Evolutionary conservation across 2,329 filamentous ascomycete species (phyloP), one percentile per base, ranked within the genome.

Genomic region (Cryphonectria japonica): DNA sequence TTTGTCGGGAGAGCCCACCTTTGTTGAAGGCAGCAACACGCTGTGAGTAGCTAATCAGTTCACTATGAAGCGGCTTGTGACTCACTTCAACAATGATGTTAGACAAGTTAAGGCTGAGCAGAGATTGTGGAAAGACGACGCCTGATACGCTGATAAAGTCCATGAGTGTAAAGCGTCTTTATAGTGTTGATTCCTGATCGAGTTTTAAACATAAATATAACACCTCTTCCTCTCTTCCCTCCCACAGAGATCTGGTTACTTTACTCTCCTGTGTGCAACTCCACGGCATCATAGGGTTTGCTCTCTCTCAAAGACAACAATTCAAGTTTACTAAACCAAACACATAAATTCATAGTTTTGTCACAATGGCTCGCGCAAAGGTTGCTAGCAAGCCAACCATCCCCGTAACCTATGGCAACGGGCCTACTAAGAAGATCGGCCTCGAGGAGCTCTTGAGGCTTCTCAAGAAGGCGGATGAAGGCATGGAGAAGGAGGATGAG

Each of bases 331-430:
- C 1, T 39, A 59, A 6, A 50, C 19, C 8, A 2, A 50, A 50
- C 16, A 22, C 43, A 19, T 50, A 19, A 16, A 13, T 26, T 14
- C 26, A 32, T 57, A 29, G 16, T 60, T 16, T 60, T 16, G 11
- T 46, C 39, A 46, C 26, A 54, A 71, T 71, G 70, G 67, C 67
- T 8, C 54, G 29, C 16, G 16, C 14, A 19, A 59, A 59, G 29
- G 54, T 9, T 13, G 22, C 41, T 37, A 37, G n/a, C 46, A 69
- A 71, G 46, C 70, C 70, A n/a, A 71, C 60, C 19, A 60, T 71
- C 37, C 63, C 70, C 22, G 67, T 71, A 22, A 59, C 57, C n/a
- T 63, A 43, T 37, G 43, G 65, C 26, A 63, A 66, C 14, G 46
- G 29, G 19, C 43, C 67, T 1, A 37, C 70, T 16, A 71, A 43